Evolutionary conservation across 768 basidiomycete genomes (phyloP).

Genomic region (Leucosporidium creatinivorum): DNA sequence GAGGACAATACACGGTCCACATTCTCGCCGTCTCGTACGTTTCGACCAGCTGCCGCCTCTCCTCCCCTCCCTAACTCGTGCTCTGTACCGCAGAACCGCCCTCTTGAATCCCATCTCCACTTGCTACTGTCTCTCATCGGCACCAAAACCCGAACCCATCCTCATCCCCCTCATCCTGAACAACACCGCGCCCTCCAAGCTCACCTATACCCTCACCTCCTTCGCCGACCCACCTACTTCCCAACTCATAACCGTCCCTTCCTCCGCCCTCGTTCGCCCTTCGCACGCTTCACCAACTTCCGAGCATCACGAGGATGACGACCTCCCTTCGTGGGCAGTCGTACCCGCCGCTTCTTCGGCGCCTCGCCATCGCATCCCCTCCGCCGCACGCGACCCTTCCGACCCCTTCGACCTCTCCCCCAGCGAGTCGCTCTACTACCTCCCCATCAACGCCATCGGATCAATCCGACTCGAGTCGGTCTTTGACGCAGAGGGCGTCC

Average conservation of each 20-base stretch:
- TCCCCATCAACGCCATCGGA: constrained; percentile 16
- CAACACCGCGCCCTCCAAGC: constrained; percentile 27
- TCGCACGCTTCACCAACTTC: not conserved
- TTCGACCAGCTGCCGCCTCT: not conserved
- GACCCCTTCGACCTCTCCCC: constrained; percentile 23
- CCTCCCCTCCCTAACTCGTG: too few relatives aligned
- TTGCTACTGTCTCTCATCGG: constrained; percentile 20
- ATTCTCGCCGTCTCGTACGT: constrained; percentile 31
- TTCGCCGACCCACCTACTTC: constrained; percentile 3
- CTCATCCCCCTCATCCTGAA: constrained; percentile 30
- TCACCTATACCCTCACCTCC: constrained; percentile 27
- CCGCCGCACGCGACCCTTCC: not conserved
- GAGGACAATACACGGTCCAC: constrained; percentile 29
- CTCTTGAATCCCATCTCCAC: constrained; percentile 25
- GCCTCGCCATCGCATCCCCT: not conserved
- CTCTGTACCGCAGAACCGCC: constrained; percentile 11
- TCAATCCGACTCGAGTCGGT: constrained; percentile 12
- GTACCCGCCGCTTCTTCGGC: constrained; percentile 4
- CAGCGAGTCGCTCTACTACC: constrained; percentile 28
- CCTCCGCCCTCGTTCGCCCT: constrained; percentile 15
- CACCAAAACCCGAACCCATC: constrained; percentile 8
- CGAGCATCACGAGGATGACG: constrained; percentile 15
- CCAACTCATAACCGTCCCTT: constrained; percentile 10
- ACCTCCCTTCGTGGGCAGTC: constrained; percentile 22
- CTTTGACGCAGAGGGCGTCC: constrained; percentile 10